Percentiles rank a stretch among this genome's conserved stretches.
These are phyloP conservation scores for Cynanchum wilfordii DNA, from an alignment of 257 asterid genomes.

Conservation along the genomic window DNA sequence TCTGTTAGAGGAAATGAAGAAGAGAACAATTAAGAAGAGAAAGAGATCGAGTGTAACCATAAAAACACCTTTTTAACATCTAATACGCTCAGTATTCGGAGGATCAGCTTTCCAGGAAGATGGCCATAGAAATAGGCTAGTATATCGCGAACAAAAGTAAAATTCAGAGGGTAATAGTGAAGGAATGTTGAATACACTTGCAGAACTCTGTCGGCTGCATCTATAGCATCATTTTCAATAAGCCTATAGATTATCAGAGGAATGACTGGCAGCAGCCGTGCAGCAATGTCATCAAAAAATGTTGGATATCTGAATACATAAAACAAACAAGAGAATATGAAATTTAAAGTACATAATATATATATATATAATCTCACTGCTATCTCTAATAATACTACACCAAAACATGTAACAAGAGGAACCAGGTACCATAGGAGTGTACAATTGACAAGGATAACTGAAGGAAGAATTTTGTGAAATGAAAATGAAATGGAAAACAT, in stretches of 20 bases:
- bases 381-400: background rate
- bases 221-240: conserved; percentile 83
- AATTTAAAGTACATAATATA: conserved; percentile 1
- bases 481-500: background rate
- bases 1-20: conserved; percentile 16
- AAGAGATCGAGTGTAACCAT: conserved; percentile 13
- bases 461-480: background rate
- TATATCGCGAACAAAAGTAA: conserved; percentile 94
- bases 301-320: conserved; percentile 69
- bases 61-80: conserved; percentile 74
- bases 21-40: conserved; percentile 9
- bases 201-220: conserved; percentile 90
- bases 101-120: conserved; percentile 85
- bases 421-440: background rate
- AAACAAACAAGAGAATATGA: background rate
- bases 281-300: conserved; percentile 95
- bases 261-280: conserved; percentile 89
- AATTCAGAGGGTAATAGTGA: conserved; percentile 82
- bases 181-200: conserved; percentile 76
- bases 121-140: conserved; percentile 96
- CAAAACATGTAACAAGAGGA: background rate
- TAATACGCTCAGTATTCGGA: conserved; percentile 67
- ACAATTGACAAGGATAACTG: background rate
- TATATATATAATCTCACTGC: background rate
- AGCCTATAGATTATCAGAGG: conserved; percentile 83